Percentiles rank a stretch among this genome's conserved stretches.
phyloP scores from a whole-genome alignment of 164 flowering plant species.

The Aristolochia contorta region DNA sequence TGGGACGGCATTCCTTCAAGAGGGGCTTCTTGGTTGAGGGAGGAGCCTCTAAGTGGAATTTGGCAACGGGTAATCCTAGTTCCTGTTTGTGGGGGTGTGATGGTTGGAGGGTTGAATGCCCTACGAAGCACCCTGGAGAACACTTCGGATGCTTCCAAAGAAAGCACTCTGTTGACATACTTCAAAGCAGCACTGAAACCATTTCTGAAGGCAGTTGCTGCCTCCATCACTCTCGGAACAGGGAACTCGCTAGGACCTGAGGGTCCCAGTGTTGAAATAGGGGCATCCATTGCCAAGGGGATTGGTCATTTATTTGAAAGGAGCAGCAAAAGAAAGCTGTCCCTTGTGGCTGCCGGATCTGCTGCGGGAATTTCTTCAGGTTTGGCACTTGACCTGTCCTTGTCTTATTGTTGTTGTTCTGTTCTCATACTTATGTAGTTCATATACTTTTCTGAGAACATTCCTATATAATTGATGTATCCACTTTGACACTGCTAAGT shows the following conservation, averaged over 20 bases:
- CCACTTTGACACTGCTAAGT: too few species aligned
- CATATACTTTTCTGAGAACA: too few species aligned
- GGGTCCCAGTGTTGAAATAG: conserved; percentile 97
- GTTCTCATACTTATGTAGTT: too few species aligned
- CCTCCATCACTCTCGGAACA: conserved; percentile 79
- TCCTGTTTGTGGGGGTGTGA: conserved; percentile 69
- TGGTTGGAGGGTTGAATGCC: conserved; percentile 49
- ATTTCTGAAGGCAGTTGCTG: conserved; percentile 68
- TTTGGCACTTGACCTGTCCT: conserved; percentile 10
- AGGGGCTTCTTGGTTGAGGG: conserved; percentile 90
- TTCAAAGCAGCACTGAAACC: conserved; percentile 40
- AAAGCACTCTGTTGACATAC: conserved; percentile 3
- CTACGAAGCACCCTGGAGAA: conserved; percentile 26
- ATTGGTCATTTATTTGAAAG: conserved; percentile 35
- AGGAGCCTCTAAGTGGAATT: conserved; percentile 41
- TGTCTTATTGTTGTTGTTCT: too few species aligned
- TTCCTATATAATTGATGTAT: too few species aligned
- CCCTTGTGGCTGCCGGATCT: conserved; percentile 88
- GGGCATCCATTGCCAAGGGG: conserved; percentile 75
- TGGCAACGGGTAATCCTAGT: conserved; percentile 63
- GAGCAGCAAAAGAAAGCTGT: conserved; percentile 34
- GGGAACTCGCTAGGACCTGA: conserved; percentile 96
- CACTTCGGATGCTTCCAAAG: conserved; percentile 7
- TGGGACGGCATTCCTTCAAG: conserved; percentile 85
- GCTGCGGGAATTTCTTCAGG: conserved; percentile 96